These are phyloP conservation scores for Wallacemonas rigidus DNA, from an alignment of 208 protist species.

Conservation along the genomic window DNA sequence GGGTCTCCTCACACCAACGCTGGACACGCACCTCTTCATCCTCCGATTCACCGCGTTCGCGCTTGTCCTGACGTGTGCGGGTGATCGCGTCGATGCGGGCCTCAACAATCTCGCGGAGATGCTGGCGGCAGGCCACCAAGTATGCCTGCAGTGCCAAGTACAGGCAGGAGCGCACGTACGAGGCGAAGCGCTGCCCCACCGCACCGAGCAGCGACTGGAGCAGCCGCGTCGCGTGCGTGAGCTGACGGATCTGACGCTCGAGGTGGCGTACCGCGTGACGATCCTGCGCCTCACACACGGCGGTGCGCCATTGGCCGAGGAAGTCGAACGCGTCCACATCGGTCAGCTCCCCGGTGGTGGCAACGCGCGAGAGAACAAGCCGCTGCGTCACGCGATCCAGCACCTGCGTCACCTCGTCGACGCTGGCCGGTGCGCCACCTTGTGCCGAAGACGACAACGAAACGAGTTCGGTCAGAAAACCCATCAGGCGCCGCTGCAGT, in stretches of 20 bases:
- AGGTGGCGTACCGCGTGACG: conserved; percentile 44
- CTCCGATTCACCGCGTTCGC: neutral
- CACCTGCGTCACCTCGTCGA: conserved; percentile 49
- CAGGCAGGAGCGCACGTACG: conserved; percentile 67
- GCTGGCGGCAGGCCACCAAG: conserved; percentile 72
- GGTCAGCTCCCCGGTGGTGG: conserved; percentile 12
- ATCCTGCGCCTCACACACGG: conserved; percentile 15
- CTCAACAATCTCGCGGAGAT: conserved; percentile 39
- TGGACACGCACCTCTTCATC: conserved; percentile 21
- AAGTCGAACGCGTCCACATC: conserved; percentile 25
- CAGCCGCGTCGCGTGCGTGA: conserved; percentile 58
- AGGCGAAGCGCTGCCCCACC: conserved; percentile 62
- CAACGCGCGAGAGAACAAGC: conserved; percentile 61
- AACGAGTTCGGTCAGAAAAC: conserved; percentile 72
- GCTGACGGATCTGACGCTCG: conserved; percentile 64
- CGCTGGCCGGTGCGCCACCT: neutral
- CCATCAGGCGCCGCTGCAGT: conserved; percentile 75
- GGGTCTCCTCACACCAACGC: conserved; percentile 30
- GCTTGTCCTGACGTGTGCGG: too few relatives aligned
- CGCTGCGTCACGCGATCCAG: conserved; percentile 70
- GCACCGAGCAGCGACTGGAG: conserved; percentile 68
- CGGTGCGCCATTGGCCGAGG: conserved; percentile 22
- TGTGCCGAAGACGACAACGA: neutral
- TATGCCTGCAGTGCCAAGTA: conserved; percentile 69
- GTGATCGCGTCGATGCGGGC: conserved; percentile 7